Conservation (phyloP, 306 rosid genomes). For the Sophora flavescens region DNA sequence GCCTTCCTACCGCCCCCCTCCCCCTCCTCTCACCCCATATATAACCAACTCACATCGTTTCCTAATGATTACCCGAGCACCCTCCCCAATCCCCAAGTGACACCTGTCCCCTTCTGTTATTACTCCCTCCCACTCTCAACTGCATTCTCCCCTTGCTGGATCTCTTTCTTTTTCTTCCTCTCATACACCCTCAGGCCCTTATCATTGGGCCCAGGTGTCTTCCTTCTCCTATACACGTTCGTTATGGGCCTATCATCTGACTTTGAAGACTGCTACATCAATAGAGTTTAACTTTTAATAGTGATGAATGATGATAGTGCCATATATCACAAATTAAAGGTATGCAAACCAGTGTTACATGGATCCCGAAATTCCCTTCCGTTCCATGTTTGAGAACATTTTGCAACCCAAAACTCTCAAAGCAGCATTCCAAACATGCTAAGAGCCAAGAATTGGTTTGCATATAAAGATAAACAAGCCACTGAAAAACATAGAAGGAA, state of each 20-base stretch:
- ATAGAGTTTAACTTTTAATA: neutral
- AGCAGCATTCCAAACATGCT: neutral
- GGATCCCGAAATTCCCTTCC: neutral
- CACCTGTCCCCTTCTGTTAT: too few species aligned
- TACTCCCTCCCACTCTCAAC: too few species aligned
- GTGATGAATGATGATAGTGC: neutral
- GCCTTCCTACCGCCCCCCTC: neutral
- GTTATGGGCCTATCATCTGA: neutral
- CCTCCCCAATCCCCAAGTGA: too few species aligned
- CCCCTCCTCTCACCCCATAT: too few species aligned
- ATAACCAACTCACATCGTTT: too few species aligned
- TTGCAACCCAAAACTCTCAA: neutral
- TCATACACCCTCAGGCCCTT: too few species aligned
- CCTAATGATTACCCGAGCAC: too few species aligned
- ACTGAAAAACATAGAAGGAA: neutral
- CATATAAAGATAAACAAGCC: neutral
- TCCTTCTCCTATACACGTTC: too few species aligned
- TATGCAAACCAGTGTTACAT: neutral
- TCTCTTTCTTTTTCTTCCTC: too few species aligned
- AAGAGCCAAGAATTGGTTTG: neutral
- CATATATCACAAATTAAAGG: conserved; percentile 17
- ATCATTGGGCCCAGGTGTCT: too few species aligned
- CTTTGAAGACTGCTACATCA: neutral
- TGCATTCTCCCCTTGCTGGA: too few species aligned
- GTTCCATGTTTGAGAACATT: too few species aligned